Percentiles rank a stretch among this genome's conserved stretches.
These are phyloP conservation scores for Apiotrichum mycotoxinovorans DNA, from an alignment of 1,284 basidiomycete species.

Conservation along the genomic window DNA sequence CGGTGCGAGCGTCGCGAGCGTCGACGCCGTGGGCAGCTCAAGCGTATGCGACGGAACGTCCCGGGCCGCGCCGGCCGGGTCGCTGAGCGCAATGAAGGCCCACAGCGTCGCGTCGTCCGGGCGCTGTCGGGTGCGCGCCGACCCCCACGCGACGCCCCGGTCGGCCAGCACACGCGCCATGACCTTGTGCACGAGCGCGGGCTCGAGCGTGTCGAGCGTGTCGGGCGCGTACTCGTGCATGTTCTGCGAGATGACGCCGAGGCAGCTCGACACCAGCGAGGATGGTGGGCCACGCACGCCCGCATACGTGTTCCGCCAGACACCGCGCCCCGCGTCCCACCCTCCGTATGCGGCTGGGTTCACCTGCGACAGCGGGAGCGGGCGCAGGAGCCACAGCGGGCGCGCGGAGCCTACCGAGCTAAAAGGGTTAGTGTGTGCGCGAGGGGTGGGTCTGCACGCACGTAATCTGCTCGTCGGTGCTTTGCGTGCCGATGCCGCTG, in stretches of 20 bases:
- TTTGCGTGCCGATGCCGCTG: conserved; percentile 17
- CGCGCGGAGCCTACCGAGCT: conserved; percentile 11
- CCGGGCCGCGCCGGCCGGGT: conserved; percentile 19
- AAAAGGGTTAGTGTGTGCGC: neutral
- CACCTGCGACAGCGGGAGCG: conserved; percentile 33
- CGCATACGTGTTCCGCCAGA: neutral
- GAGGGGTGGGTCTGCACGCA: neutral
- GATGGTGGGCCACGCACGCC: conserved; percentile 7
- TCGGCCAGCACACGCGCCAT: conserved; percentile 23
- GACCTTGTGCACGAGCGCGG: conserved; percentile 21
- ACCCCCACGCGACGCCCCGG: neutral
- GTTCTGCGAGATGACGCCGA: conserved; percentile 28
- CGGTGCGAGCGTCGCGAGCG: conserved; percentile 23
- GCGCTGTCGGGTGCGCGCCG: neutral
- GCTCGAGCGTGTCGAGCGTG: conserved; percentile 21
- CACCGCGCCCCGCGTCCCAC: neutral
- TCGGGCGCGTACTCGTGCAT: conserved; percentile 27
- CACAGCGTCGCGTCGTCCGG: conserved; percentile 44
- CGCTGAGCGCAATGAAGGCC: conserved; percentile 26
- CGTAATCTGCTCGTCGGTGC: conserved; percentile 12
- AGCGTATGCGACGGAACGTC: conserved; percentile 19
- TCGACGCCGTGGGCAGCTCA: conserved; percentile 19
- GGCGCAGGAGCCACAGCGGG: conserved; percentile 34
- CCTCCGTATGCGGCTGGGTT: conserved; percentile 2
- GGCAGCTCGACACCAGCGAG: conserved; percentile 30